Conservation (phyloP, 1,284 basidiomycete species). For the Gymnopus androsaceus region DNA sequence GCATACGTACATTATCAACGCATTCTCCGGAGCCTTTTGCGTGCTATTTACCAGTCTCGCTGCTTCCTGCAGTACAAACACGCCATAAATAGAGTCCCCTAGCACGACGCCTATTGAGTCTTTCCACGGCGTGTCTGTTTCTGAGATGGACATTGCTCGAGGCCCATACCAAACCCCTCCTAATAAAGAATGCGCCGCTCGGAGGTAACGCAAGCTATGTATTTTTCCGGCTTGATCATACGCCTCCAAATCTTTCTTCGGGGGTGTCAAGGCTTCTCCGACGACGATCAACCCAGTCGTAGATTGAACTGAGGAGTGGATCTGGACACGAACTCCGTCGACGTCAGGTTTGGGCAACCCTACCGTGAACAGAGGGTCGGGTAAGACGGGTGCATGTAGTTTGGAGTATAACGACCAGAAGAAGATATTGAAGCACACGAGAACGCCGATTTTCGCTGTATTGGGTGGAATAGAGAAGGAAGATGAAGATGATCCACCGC, state of each 20-base stretch:
- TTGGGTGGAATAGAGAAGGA: constrained; percentile 9
- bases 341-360: constrained; percentile 25
- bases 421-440: constrained; percentile 39
- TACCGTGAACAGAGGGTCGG: constrained; percentile 58
- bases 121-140: constrained; percentile 39
- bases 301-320: constrained; percentile 72
- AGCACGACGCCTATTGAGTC: constrained; percentile 59
- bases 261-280: constrained; percentile 61
- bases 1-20: constrained; percentile 67
- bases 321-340: constrained; percentile 44
- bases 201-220: constrained; percentile 74
- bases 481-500: neutral
- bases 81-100: constrained; percentile 80
- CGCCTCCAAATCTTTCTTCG: constrained; percentile 19
- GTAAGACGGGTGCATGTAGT: constrained; percentile 55
- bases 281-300: constrained; percentile 80
- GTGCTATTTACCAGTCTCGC: constrained; percentile 62
- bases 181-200: constrained; percentile 86
- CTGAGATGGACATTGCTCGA: constrained; percentile 42
- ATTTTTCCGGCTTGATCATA: constrained; percentile 21
- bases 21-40: constrained; percentile 44
- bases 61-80: constrained; percentile 87
- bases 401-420: constrained; percentile 33
- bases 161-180: constrained; percentile 84
- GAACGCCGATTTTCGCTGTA: constrained; percentile 29